Evolutionary conservation across 148 eudicot species (phyloP), one percentile per base, ranked within the genome.

Genomic region (Rhododendron kiyosumense): DNA sequence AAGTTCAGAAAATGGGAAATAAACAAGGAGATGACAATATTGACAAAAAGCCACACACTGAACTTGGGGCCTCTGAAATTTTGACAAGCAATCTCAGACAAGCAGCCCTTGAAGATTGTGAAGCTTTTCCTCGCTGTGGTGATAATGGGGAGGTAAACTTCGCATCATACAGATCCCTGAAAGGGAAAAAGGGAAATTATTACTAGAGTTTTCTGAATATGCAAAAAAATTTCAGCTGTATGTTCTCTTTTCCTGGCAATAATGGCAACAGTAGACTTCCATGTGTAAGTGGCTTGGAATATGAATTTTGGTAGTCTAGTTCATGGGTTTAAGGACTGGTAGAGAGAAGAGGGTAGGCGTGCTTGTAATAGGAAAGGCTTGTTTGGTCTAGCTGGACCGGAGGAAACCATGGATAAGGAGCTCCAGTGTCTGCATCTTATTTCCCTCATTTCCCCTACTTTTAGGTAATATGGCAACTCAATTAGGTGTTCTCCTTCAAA

Each of bases 121-220:
- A 83, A 67, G 83, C 89, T 87, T 89, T 85, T 85, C 83, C 57
- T 85, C 88, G 54, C 76, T 84, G 82, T 82, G 84, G 84, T 86
- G 90, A 85, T 71, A 82, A 76, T 77, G 85, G 24, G 86, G 88
- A 92, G 96, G 98, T 92, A 85, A 26, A 26, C 41, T 46, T 32
- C 22, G 57, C 74, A 80, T 83, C 43, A 34, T 34, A 34, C 11
- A 38, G 57, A n/a, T 12, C 11, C 1, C 45, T n/a, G 26, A 28
- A 80, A 79, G 20, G 17, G 38, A 81, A 86, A 15, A 24, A 18
- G 11, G 22, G 71, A 69, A 69, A 18, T 3, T 41, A 8, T 49
- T 18, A 17, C 36, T 30, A 5, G 6, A 14, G 22, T 73, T 34
- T 12, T 48, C 10, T 75, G 9, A 75, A 3, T 15, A 12, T 81